Percentiles rank a stretch among this genome's conserved stretches.
phyloP scores from a whole-genome alignment of 305 asterid species.

The Fraxinus ornus region DNA sequence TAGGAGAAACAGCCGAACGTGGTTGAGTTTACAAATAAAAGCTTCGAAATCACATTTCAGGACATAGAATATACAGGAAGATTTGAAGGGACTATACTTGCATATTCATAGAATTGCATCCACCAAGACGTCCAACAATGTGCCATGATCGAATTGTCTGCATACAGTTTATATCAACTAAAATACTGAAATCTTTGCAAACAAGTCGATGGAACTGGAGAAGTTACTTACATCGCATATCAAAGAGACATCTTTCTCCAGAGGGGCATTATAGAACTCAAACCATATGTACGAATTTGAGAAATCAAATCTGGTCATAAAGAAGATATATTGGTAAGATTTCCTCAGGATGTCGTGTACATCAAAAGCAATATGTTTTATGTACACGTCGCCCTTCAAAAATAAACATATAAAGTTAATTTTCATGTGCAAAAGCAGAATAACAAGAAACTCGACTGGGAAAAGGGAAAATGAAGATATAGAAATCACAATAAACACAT shows the following conservation, averaged over 20 bases:
- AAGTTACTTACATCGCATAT: conserved; percentile 65
- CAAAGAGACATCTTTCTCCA: conserved; percentile 75
- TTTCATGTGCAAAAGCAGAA: background rate
- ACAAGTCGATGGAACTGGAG: conserved; percentile 17
- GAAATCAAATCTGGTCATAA: conserved; percentile 65
- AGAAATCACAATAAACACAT: background rate
- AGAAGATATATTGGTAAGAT: conserved; percentile 6
- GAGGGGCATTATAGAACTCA: conserved; percentile 79
- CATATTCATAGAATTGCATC: conserved; percentile 95
- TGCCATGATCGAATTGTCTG: conserved; percentile 94
- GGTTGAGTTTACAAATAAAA: background rate
- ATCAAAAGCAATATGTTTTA: background rate
- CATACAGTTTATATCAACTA: conserved; percentile 21
- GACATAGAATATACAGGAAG: background rate
- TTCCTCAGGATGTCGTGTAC: background rate
- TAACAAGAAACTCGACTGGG: background rate
- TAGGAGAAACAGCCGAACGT: conserved; percentile 30
- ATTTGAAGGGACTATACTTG: conserved; percentile 52
- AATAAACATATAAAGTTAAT: background rate
- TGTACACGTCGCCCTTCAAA: background rate
- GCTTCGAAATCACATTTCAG: background rate
- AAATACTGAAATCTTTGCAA: conserved; percentile 20
- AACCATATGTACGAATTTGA: conserved; percentile 85
- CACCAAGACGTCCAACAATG: conserved; percentile 94
- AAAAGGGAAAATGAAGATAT: no score